phyloP scores from a whole-genome alignment of 2,329 filamentous ascomycete genomes.

The Trichoderma simmonsii region DNA sequence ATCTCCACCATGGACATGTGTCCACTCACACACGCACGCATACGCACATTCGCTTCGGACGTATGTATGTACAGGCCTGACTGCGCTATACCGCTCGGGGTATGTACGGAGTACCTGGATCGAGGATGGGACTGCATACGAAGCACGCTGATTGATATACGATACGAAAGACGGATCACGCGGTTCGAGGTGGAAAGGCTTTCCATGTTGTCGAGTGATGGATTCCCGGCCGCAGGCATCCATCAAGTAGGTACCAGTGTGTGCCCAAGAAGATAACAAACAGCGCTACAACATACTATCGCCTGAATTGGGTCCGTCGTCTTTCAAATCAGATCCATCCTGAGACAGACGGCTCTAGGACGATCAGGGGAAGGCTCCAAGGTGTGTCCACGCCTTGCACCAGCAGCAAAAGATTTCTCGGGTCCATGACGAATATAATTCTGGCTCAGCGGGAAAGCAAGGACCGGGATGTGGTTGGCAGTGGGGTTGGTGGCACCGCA shows the following conservation, averaged over 20 bases:
- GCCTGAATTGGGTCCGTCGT: not conserved
- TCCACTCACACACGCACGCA: constrained; percentile 17
- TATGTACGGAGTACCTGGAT: not conserved
- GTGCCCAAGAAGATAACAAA: not conserved
- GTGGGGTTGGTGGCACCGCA: constrained; percentile 6
- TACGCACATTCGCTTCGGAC: not conserved
- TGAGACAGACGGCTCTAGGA: not conserved
- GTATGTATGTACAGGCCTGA: not conserved
- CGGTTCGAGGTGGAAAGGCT: not conserved
- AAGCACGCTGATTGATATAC: not conserved
- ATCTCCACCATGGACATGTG: constrained; percentile 3
- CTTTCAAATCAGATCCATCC: not conserved
- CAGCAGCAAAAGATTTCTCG: not conserved
- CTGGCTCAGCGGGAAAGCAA: constrained; percentile 16
- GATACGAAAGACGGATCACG: constrained; percentile 14
- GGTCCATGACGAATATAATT: constrained; percentile 18
- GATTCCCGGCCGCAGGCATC: not conserved
- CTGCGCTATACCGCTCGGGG: constrained; percentile 12
- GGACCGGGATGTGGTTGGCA: constrained; percentile 6
- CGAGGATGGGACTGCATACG: not conserved
- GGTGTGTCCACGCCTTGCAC: not conserved
- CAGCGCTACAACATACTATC: not conserved
- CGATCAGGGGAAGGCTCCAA: constrained; percentile 12
- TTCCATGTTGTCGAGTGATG: not conserved
- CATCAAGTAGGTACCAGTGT: not conserved